Conservation (phyloP, 495 filamentous ascomycete species). For the Daldinia childiae region DNA sequence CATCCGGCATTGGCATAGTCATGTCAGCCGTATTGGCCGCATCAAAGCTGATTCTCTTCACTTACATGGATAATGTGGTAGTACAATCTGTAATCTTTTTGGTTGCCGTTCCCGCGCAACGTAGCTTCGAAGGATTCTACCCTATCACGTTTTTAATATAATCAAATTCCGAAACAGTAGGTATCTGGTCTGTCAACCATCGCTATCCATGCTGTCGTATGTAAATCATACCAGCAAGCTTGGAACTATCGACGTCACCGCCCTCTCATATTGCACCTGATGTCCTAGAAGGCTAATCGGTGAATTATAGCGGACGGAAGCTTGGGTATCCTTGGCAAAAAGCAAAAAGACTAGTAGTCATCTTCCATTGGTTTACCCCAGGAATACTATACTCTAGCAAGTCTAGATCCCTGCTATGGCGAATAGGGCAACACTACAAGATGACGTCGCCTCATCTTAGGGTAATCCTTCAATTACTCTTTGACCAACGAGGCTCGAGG, state of each 20-base stretch:
- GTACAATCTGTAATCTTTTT: slow-evolving; percentile 12
- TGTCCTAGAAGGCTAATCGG: slow-evolving; percentile 1
- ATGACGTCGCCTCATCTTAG: slow-evolving; percentile 31
- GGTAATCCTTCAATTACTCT: slow-evolving; percentile 21
- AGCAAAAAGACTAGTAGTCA: background rate
- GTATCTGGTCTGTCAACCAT: slow-evolving; percentile 9
- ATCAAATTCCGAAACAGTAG: background rate
- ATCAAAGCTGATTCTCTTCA: background rate
- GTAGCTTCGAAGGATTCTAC: slow-evolving; percentile 41
- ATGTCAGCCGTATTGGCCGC: slow-evolving; percentile 5
- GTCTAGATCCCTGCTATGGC: slow-evolving; percentile 21
- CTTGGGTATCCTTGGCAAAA: slow-evolving; percentile 20
- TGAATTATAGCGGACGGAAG: slow-evolving; percentile 12
- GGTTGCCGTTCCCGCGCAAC: slow-evolving; percentile 15
- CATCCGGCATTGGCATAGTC: slow-evolving; percentile 10
- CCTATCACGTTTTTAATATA: slow-evolving; percentile 30
- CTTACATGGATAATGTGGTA: slow-evolving; percentile 11
- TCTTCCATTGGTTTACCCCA: slow-evolving; percentile 26
- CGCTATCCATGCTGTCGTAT: slow-evolving; percentile 62
- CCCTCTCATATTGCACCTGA: slow-evolving; percentile 7
- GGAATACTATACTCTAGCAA: slow-evolving; percentile 30
- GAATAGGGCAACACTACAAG: slow-evolving; percentile 12
- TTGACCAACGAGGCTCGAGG: slow-evolving; percentile 29
- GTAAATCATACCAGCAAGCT: slow-evolving; percentile 24
- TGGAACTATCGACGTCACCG: slow-evolving; percentile 18